These are phyloP conservation scores for Hibiscus mutabilis DNA, from an alignment of 345 rosid species.

Conservation along the genomic window DNA sequence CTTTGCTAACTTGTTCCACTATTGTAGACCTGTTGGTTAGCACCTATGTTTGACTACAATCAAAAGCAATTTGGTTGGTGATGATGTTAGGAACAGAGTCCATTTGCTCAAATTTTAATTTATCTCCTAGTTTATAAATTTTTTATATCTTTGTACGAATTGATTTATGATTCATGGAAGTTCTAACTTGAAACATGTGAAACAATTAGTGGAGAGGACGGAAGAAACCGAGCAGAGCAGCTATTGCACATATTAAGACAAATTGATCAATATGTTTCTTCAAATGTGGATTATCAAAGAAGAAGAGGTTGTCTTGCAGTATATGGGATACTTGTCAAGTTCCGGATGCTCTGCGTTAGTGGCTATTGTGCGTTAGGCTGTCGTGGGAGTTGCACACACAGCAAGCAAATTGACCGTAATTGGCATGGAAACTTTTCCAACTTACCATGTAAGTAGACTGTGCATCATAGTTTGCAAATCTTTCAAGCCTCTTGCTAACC, in stretches of 20 bases:
- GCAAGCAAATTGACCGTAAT: slow-evolving; percentile 67
- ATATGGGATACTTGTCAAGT: slow-evolving; percentile 79
- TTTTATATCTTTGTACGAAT: background rate
- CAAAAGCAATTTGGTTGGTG: background rate
- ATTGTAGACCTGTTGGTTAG: background rate
- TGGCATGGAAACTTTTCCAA: slow-evolving; percentile 58
- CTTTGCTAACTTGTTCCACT: background rate
- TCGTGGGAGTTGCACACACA: slow-evolving; percentile 78
- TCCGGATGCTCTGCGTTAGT: slow-evolving; percentile 73
- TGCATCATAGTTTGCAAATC: background rate
- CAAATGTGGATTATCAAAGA: slow-evolving; percentile 78
- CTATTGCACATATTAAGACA: slow-evolving; percentile 86
- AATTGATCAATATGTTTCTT: slow-evolving; percentile 74
- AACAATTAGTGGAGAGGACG: slow-evolving; percentile 90
- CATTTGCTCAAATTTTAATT: background rate
- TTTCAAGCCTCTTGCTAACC: slow-evolving; percentile 2
- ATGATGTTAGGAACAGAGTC: background rate
- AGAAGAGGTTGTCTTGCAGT: slow-evolving; percentile 91
- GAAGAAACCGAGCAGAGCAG: slow-evolving; percentile 96
- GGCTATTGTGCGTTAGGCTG: slow-evolving; percentile 93
- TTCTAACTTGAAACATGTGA: slow-evolving; percentile 18
- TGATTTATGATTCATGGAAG: slow-evolving; percentile 3
- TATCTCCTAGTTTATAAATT: background rate
- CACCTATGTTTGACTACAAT: background rate
- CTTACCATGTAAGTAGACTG: slow-evolving; percentile 63